phyloP scores from a whole-genome alignment of 1,284 basidiomycete species.

The Fistulina hepatica region DNA sequence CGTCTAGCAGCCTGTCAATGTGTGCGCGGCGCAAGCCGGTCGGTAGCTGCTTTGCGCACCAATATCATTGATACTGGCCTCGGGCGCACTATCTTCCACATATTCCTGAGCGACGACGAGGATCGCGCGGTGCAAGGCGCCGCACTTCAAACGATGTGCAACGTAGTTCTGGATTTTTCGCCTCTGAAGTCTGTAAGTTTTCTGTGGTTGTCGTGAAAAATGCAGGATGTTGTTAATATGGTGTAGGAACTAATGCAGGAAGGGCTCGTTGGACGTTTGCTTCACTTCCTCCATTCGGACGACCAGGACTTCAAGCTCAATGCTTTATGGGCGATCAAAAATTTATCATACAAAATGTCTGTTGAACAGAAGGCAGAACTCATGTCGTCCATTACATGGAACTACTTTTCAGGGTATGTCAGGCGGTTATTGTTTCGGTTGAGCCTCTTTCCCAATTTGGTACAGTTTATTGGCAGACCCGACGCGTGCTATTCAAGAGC shows the following conservation, averaged over 20 bases:
- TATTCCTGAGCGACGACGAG: conserved; percentile 41
- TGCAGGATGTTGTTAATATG: neutral
- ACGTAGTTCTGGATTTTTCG: conserved; percentile 79
- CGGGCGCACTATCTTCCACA: conserved; percentile 54
- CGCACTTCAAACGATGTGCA: conserved; percentile 70
- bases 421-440: neutral
- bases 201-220: conserved; percentile 2
- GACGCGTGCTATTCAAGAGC: conserved; percentile 49
- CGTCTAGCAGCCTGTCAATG: conserved; percentile 65
- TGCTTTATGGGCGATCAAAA: conserved; percentile 76
- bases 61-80: conserved; percentile 75
- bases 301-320: conserved; percentile 54
- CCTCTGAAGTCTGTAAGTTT: conserved; percentile 41
- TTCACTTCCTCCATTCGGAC: conserved; percentile 39
- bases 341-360: conserved; percentile 54
- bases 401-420: conserved; percentile 37
- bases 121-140: conserved; percentile 64
- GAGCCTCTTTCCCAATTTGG: neutral
- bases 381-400: conserved; percentile 58
- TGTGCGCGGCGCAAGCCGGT: conserved; percentile 68
- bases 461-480: conserved; percentile 38
- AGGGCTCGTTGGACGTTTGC: conserved; percentile 53
- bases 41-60: conserved; percentile 69
- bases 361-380: conserved; percentile 49
- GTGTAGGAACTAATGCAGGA: conserved; percentile 46